phyloP scores from a whole-genome alignment of 495 filamentous ascomycete species.

The Haplographium delicatum region DNA sequence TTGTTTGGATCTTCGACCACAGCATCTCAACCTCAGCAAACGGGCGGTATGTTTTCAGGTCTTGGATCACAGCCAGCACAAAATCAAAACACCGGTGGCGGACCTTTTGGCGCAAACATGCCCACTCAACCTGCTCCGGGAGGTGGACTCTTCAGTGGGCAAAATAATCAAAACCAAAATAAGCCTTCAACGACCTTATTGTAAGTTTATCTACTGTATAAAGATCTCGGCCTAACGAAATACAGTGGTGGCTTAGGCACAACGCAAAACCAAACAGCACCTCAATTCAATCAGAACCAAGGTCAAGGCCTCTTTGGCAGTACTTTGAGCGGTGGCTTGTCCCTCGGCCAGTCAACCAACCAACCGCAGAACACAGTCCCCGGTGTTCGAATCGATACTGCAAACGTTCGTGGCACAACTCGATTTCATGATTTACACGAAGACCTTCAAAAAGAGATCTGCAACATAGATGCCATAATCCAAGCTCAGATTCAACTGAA shows the following conservation, averaged over 20 bases:
- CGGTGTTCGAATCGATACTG: conserved; percentile 71
- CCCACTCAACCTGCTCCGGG: conserved; percentile 30
- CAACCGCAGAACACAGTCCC: conserved; percentile 44
- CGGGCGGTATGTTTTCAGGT: conserved; percentile 31
- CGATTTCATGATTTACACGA: conserved; percentile 85
- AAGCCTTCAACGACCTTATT: conserved; percentile 24
- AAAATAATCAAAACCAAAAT: conserved; percentile 27
- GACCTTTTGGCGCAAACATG: conserved; percentile 40
- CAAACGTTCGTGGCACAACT: conserved; percentile 75
- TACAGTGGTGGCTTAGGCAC: conserved; percentile 15
- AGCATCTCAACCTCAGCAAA: conserved; percentile 20
- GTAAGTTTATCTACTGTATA: conserved; percentile 13
- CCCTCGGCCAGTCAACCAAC: conserved; percentile 38
- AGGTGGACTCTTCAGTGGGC: conserved; percentile 32
- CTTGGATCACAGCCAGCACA: conserved; percentile 20
- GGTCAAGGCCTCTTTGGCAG: conserved; percentile 18
- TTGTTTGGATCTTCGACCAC: conserved; percentile 33
- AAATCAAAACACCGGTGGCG: conserved; percentile 33
- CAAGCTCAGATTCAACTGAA: conserved; percentile 58
- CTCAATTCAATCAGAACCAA: not conserved
- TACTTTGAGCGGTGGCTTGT: conserved; percentile 32
- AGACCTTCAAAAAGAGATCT: conserved; percentile 71
- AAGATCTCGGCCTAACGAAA: conserved; percentile 6
- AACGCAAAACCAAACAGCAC: conserved; percentile 11
- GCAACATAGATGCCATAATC: conserved; percentile 67